These are phyloP conservation scores for Litsea cubeba DNA, from an alignment of 164 flowering plant species.

Conservation along the genomic window DNA sequence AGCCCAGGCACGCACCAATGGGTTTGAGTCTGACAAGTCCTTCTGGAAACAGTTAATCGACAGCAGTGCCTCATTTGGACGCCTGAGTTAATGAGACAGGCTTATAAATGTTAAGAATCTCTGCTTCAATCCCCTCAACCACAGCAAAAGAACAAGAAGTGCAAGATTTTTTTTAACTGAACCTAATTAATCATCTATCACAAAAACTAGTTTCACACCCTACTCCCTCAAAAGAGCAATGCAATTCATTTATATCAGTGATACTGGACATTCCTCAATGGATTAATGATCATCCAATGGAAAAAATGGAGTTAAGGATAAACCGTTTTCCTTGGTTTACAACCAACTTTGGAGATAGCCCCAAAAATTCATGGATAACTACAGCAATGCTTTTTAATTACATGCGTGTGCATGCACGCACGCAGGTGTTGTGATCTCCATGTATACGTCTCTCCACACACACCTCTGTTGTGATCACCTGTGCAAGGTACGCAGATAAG, in stretches of 20 bases:
- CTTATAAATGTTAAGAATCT: constrained; percentile 1
- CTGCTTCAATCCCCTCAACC: not conserved
- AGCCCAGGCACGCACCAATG: constrained; percentile 99
- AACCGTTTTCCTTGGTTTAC: not conserved
- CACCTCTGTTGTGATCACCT: too few relatives aligned
- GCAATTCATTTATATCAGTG: not conserved
- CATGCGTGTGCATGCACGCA: too few relatives aligned
- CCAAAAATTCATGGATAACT: too few relatives aligned
- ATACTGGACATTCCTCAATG: not conserved
- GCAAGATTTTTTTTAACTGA: not conserved
- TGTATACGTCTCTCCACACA: too few relatives aligned
- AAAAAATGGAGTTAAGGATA: not conserved
- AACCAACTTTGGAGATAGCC: not conserved
- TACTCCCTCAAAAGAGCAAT: not conserved
- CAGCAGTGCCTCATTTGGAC: constrained; percentile 95
- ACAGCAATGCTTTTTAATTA: too few relatives aligned
- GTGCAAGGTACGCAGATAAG: too few relatives aligned
- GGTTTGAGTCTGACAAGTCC: constrained; percentile 91
- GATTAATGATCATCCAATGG: not conserved
- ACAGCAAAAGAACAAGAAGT: not conserved
- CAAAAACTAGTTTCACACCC: not conserved
- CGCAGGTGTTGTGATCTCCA: too few relatives aligned
- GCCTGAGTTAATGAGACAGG: constrained; percentile 42
- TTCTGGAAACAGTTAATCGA: constrained; percentile 96
- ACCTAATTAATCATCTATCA: not conserved